Conservation (phyloP, 2,329 filamentous ascomycete species). For the Venturia effusa region DNA sequence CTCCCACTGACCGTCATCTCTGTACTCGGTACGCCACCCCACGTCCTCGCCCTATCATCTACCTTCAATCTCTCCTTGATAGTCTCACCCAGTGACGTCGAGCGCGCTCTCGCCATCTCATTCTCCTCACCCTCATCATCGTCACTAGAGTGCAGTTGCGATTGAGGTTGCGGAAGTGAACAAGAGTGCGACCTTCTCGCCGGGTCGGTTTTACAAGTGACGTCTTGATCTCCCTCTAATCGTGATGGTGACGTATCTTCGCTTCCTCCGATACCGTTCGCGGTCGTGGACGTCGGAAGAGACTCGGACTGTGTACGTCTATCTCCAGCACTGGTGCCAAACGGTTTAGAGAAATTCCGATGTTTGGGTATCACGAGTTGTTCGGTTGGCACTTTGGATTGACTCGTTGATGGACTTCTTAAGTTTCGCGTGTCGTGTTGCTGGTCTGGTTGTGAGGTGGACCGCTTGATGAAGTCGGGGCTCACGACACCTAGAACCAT, state of each 20-base stretch:
- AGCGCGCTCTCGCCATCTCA: not conserved
- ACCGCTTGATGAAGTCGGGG: not conserved
- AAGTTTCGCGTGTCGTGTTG: not conserved
- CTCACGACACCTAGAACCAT: not conserved
- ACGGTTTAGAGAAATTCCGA: not conserved
- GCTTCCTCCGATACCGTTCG: too few relatives aligned
- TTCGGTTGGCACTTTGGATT: not conserved
- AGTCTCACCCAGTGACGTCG: not conserved
- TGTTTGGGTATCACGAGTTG: not conserved
- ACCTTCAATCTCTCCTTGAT: not conserved
- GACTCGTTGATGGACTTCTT: not conserved
- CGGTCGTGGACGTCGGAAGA: not conserved
- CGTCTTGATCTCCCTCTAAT: not conserved
- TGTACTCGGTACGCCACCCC: not conserved
- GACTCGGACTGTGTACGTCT: not conserved
- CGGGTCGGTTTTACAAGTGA: not conserved
- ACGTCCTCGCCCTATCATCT: not conserved
- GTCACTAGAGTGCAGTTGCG: not conserved
- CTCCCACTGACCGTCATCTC: not conserved
- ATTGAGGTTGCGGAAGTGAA: not conserved
- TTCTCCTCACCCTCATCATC: not conserved
- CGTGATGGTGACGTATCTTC: not conserved
- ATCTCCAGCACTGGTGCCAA: not conserved
- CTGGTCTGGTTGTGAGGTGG: not conserved
- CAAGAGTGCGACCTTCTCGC: not conserved